Evolutionary conservation across 2,329 filamentous ascomycete species (phyloP).

Genomic region (Phialocephala sp.): DNA sequence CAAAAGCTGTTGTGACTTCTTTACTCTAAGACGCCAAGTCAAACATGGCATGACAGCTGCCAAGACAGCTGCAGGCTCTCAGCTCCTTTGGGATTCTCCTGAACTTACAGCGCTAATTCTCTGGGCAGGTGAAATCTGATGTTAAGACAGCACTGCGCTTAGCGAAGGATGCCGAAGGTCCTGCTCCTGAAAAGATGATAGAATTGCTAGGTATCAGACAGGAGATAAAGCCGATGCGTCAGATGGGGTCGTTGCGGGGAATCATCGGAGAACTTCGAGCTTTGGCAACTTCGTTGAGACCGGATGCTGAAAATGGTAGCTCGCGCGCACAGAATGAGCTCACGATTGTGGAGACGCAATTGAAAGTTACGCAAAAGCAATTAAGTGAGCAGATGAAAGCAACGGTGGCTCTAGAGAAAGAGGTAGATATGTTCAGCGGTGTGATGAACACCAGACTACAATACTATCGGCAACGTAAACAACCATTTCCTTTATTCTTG

Average conservation of each 20-base stretch:
- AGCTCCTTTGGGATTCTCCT: neutral
- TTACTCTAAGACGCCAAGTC: no score
- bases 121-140: conserved; percentile 53
- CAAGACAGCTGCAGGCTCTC: neutral
- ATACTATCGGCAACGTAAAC: no score
- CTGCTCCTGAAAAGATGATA: conserved; percentile 68
- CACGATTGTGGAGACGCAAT: conserved; percentile 65
- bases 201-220: conserved; percentile 56
- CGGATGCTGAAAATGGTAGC: conserved; percentile 59
- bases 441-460: conserved; percentile 52
- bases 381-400: conserved; percentile 58
- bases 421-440: conserved; percentile 66
- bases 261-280: conserved; percentile 73
- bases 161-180: conserved; percentile 63
- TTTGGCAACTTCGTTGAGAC: conserved; percentile 63
- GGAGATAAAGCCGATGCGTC: conserved; percentile 53
- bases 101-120: neutral
- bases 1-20: no score
- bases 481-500: no score
- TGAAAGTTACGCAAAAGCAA: conserved; percentile 63
- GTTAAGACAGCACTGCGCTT: conserved; percentile 38
- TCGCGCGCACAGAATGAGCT: conserved; percentile 66
- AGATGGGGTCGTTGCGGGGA: conserved; percentile 70
- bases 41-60: no score
- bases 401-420: conserved; percentile 60